A percentile compares a stretch with the other conserved stretches of the same genome.
These are phyloP conservation scores for Colletotrichum acutatum DNA, from an alignment of 2,329 filamentous ascomycete genomes.

Conservation along the genomic window DNA sequence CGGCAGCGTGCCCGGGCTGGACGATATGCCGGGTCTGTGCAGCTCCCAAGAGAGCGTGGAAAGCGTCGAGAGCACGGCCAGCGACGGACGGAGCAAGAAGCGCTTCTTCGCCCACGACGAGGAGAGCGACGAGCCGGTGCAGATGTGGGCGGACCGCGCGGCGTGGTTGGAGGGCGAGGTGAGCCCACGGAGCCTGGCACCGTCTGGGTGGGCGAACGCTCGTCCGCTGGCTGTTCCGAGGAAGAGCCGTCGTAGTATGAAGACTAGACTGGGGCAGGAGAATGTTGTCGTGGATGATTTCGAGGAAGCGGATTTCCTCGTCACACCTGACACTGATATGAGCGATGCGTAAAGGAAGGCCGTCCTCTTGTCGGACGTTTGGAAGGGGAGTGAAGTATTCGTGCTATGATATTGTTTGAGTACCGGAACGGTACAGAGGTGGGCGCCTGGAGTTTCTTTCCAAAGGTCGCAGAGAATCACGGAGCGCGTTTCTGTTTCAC, in stretches of 20 bases:
- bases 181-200: conserved; percentile 51
- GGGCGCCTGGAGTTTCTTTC: conserved; percentile 9
- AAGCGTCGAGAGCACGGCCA: conserved; percentile 44
- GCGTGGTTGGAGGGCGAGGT: conserved; percentile 51
- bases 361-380: background rate
- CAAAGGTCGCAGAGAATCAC: background rate
- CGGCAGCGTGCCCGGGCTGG: conserved; percentile 44
- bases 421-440: background rate
- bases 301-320: conserved; percentile 75
- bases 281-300: conserved; percentile 68
- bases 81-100: conserved; percentile 53
- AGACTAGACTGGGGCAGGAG: conserved; percentile 53
- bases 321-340: conserved; percentile 57
- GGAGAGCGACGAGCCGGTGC: conserved; percentile 38
- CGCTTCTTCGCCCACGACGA: conserved; percentile 58
- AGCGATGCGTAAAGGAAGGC: conserved; percentile 41
- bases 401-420: conserved; percentile 4
- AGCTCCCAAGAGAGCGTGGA: conserved; percentile 66
- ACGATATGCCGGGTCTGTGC: conserved; percentile 59
- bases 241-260: conserved; percentile 37
- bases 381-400: background rate
- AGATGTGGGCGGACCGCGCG: conserved; percentile 41
- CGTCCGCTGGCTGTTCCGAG: conserved; percentile 62
- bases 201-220: conserved; percentile 50
- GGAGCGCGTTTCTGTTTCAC: conserved; percentile 7